Base-by-base conservation (phyloP, 1,284 basidiomycete genomes). In the Lignosus rhinocerotis region DNA sequence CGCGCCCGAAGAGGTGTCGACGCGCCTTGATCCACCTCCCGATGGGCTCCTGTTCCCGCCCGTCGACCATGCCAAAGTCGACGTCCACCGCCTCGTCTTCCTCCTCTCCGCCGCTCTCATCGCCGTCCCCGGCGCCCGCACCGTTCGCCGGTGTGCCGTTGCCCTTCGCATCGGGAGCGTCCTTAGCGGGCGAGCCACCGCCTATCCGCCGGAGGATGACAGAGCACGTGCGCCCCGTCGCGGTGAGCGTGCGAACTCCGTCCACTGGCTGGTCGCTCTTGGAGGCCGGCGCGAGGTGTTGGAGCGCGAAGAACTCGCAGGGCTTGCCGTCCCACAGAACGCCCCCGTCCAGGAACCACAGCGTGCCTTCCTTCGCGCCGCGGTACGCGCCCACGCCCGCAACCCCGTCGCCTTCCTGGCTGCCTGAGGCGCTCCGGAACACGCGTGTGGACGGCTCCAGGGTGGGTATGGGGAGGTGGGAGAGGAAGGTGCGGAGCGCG, bases 291-390 rank as follows among this genome's bases (percentile, higher is more conserved):
- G 62, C 69, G 9, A 90, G 69, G 64, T 87, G 82, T 46, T 79
- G 75, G n/a, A 88, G 72, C 5, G 85, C 73, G 83, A 88, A 91
- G 68, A 88, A 91, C 66, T 88, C 86, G 68, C 86, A 88, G 2
- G 88, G 88, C 63, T 86, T 86, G 64, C 80, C 85, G 43, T 88
- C 87, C 82, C 86, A 88, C 7, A 92, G 76, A 8, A 92, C 78
- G 12, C 89, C 90, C 32, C 77, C 73, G 33, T 77, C 72, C 51
- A 87, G 75, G 75, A 91, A 91, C 86, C 87, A 90, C 33, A 92
- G 73, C 45, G 79, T 87, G 1, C 88, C 88, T 2, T 79, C 70
- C 67, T 90, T 90, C 1, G 88, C 88, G 30, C 80, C 80, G 34
- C 84, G 81, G 69, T 88, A 86, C 3, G 87, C 87, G 58, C 86